Base-by-base conservation (phyloP, 192 early-diverging fungal species). In the Coemansia sp. region DNA sequence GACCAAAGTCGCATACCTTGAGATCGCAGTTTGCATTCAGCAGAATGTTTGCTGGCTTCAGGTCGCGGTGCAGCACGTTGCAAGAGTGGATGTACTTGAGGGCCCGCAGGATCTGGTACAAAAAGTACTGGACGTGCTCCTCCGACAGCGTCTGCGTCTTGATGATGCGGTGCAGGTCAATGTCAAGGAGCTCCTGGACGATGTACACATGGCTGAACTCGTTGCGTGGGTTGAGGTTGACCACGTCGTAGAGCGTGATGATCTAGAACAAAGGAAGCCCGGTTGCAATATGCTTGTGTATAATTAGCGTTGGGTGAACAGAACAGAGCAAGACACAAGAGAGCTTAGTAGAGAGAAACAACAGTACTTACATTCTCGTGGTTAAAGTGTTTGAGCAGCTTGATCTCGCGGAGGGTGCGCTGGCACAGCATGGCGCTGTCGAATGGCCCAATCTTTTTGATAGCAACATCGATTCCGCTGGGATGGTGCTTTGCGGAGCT, bases 1-100 rank as follows among this genome's bases (percentile, higher is more conserved):
- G 80, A 23, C 98, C 98, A 88, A 99, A 95, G 75, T 99, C 98
- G 73, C 96, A 98, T 59, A 99, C 92, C 90, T 97, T 98, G 37
- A 98, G 84, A 68, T 98, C 96, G 73, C 96, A 98, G 74, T 98
- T 95, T 50, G 93, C 91, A 73, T 98, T 98, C 41, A 98, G 89
- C n/a, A 98, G 78, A 59, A 98, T 81, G 80, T 98, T 98, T 72
- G 90, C 89, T 15, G 96, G 96, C 76, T 98, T 98, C 67, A 98
- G 71, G 77, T 98, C 96, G 44, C 96, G 85, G 64, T 98, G 96
- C 57, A 98, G 82, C 55, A 97, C 91, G 63, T 94, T 89, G 30
- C 93, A 93, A 58, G 89, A 91, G 76, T 96, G 94, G 55, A 96
- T 92, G 82, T 91, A 94, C 84, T 96, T 96, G 57, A 96, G 81